Evolutionary conservation across 2,329 filamentous ascomycete genomes (phyloP).

Genomic region (Furcasterigmium furcatum): DNA sequence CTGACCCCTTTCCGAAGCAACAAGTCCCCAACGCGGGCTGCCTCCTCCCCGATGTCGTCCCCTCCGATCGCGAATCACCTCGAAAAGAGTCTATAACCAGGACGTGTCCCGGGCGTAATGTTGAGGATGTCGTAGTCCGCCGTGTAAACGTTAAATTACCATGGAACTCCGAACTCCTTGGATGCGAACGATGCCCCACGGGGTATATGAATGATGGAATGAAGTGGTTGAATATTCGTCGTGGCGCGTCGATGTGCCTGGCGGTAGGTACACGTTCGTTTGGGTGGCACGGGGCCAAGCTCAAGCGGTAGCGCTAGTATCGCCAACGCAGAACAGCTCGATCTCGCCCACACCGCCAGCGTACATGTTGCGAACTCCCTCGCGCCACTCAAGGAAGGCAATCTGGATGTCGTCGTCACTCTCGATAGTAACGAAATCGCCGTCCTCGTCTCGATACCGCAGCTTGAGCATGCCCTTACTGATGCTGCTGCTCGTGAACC

Average conservation of each 20-base stretch:
- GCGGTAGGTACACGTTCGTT: conserved; percentile 13
- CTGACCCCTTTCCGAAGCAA: too few species aligned
- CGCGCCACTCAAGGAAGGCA: conserved; percentile 91
- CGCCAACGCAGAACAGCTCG: conserved; percentile 74
- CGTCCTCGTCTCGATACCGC: conserved; percentile 88
- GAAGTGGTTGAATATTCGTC: not conserved
- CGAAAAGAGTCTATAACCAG: too few species aligned
- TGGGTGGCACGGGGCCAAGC: too few species aligned
- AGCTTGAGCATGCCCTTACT: conserved; percentile 79
- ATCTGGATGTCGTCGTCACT: conserved; percentile 96
- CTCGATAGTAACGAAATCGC: conserved; percentile 89
- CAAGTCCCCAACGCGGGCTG: too few species aligned
- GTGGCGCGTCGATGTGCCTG: conserved; percentile 2
- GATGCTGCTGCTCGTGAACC: conserved; percentile 82
- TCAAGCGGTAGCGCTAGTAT: conserved; percentile 21
- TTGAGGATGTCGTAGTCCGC: too few species aligned
- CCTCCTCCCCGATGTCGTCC: too few species aligned
- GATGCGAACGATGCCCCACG: conserved; percentile 13
- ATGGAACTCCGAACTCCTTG: conserved; percentile 12
- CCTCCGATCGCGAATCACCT: too few species aligned
- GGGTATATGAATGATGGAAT: conserved; percentile 13
- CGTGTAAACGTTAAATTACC: not conserved
- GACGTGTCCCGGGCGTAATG: too few species aligned
- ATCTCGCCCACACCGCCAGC: conserved; percentile 78
- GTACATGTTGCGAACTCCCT: conserved; percentile 55